Conservation (phyloP, 73 alveolate species). For the Paramecium pentaurelia region DNA sequence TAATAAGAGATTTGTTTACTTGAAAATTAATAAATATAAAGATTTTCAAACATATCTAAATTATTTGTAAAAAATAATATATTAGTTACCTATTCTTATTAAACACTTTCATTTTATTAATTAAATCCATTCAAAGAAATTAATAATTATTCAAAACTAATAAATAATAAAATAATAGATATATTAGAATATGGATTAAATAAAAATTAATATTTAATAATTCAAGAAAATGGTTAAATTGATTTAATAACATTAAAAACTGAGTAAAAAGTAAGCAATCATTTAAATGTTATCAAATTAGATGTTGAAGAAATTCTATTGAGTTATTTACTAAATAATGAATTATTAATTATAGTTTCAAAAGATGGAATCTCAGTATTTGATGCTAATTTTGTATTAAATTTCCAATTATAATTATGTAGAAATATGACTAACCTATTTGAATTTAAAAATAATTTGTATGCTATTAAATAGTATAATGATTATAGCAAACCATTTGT, state of each 20-base stretch:
- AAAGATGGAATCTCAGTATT: not conserved
- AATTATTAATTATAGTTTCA: not conserved
- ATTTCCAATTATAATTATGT: not conserved
- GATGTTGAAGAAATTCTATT: not conserved
- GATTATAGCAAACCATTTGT: not conserved
- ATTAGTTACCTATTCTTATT: not conserved
- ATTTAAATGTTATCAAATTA: not conserved
- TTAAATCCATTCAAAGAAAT: not conserved
- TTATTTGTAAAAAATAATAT: not conserved
- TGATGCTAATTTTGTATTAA: not conserved
- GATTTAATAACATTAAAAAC: not conserved
- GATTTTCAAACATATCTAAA: not conserved
- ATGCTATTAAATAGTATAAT: not conserved
- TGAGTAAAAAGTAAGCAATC: not conserved
- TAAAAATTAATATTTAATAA: not conserved
- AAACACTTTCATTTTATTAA: not conserved
- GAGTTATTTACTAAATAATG: not conserved
- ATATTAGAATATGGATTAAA: not conserved
- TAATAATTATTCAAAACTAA: not conserved
- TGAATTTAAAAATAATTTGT: not conserved
- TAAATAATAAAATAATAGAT: not conserved
- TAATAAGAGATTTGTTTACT: not conserved
- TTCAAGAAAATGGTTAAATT: not conserved
- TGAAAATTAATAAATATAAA: not conserved
- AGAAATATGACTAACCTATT: not conserved